Evolutionary conservation across 306 rosid species (phyloP), one percentile per base, ranked within the genome.

Genomic region (Cucumis melo): DNA sequence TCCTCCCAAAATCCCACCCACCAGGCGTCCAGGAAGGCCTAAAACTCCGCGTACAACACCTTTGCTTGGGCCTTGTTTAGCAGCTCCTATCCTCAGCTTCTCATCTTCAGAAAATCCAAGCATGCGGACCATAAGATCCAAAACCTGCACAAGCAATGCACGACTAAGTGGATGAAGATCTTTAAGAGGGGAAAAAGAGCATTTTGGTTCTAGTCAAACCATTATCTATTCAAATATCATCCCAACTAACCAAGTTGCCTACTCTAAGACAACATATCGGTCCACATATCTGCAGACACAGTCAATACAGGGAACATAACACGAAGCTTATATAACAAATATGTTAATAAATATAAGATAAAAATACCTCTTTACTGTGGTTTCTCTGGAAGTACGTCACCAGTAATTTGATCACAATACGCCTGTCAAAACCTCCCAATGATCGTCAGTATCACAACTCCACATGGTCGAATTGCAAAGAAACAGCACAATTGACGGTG

Each of bases 61-160:
- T 87, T 89, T 91, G 80, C 97, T 92, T 36, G 87, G 83, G 81
- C 90, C 91, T 73, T 89, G 92, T 83, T 86, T 96, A 81, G 98
- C 96, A 64, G 80, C 84, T 24, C 98, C 98, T 77, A 94, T 91
- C 84, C 97, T 90, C 86, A 86, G 91, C 78, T 94, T 94, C 78
- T 94, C 98, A 76, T 94, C 98, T 5, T 89, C 86, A 77, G 93
- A 85, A 86, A 94, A 94, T 61, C 98, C 98, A 51, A 94, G 90
- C 98, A 94, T 89, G 73, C 97, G 96, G 78, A 89, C 97, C 98
- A 94, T 91, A 68, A 94, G 90, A 82, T 91, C 98, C 87, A 94
- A 86, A 78, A 94, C 98, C 98, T 94, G 79, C 60, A 53, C 11
- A 46, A 4, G 63, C 84, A 57, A 24, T 29, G 29, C 74, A 62